Percentiles rank a stretch among this genome's conserved stretches.
Conservation (phyloP, 2,329 filamentous ascomycete species). For the Dactylellina cionopaga region DNA sequence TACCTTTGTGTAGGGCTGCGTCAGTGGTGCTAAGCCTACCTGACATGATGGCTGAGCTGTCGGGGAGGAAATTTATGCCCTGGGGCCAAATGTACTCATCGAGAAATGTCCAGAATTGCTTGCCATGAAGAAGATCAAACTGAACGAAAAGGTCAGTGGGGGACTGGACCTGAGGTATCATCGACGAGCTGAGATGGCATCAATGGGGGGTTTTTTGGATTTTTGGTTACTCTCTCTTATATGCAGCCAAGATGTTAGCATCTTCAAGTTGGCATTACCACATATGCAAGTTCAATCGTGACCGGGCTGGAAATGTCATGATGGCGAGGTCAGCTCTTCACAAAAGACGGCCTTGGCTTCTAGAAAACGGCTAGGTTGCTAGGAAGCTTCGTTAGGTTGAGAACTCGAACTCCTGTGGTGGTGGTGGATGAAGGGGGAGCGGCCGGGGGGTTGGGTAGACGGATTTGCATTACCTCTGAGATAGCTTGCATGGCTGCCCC, state of each 20-base stretch:
- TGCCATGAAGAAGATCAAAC: background rate
- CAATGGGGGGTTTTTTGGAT: no score
- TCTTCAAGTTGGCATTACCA: no score
- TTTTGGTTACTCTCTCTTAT: no score
- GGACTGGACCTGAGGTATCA: no score
- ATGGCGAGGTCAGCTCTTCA: conserved; percentile 47
- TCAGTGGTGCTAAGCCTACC: conserved; percentile 50
- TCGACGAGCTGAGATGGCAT: no score
- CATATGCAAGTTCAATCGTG: conserved; percentile 31
- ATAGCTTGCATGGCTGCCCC: conserved; percentile 50
- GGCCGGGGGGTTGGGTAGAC: conserved; percentile 35
- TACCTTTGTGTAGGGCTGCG: conserved; percentile 35
- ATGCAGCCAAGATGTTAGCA: conserved; percentile 29
- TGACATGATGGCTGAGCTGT: conserved; percentile 39
- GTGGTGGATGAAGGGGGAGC: background rate
- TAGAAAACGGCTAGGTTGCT: conserved; percentile 34
- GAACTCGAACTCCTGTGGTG: conserved; percentile 19
- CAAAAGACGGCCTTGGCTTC: conserved; percentile 24
- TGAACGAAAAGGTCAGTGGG: background rate
- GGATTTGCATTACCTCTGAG: conserved; percentile 51
- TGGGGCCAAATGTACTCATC: background rate
- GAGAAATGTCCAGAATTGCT: conserved; percentile 6
- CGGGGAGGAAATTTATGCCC: background rate
- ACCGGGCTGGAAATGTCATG: conserved; percentile 45
- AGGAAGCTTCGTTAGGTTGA: no score